These are phyloP conservation scores for Claviceps quebecensis DNA, from an alignment of 2,329 filamentous ascomycete genomes.

Conservation along the genomic window DNA sequence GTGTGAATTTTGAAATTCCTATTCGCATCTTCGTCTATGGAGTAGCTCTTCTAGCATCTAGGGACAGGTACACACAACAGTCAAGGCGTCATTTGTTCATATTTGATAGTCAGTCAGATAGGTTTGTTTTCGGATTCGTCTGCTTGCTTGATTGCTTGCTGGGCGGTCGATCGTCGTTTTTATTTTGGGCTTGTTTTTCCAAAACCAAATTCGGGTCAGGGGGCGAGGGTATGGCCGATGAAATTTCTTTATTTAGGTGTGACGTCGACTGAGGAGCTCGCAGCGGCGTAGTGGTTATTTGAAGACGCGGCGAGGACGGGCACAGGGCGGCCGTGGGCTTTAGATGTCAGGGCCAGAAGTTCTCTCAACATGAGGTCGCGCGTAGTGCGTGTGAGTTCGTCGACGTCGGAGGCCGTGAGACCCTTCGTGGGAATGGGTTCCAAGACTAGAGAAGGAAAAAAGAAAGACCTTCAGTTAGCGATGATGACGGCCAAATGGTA, in stretches of 20 bases:
- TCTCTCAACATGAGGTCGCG: slow-evolving; percentile 64
- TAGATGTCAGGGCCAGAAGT: slow-evolving; percentile 38
- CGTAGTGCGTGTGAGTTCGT: slow-evolving; percentile 53
- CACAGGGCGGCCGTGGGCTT: slow-evolving; percentile 29
- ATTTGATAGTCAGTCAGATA: not conserved
- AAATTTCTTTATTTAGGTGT: not conserved
- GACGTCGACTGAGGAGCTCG: slow-evolving; percentile 18
- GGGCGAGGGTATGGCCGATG: not conserved
- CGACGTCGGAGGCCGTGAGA: slow-evolving; percentile 63
- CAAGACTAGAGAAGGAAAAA: slow-evolving; percentile 40
- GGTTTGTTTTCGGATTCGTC: not conserved
- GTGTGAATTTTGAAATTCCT: no score
- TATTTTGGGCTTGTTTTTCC: not conserved
- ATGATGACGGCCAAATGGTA: not conserved
- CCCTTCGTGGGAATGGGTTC: slow-evolving; percentile 66
- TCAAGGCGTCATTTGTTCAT: not conserved
- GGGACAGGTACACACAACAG: not conserved
- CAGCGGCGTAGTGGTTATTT: slow-evolving; percentile 11
- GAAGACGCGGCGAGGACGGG: slow-evolving; percentile 14
- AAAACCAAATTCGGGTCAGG: not conserved
- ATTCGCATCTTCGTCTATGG: not conserved
- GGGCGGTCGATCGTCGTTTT: not conserved
- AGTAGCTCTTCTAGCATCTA: not conserved
- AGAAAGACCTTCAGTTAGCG: not conserved
- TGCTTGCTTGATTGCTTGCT: no score